Percentiles rank a stretch among this genome's conserved stretches.
Evolutionary conservation across 352 stramenopile species (phyloP).

Genomic region (Pythium sp.): DNA sequence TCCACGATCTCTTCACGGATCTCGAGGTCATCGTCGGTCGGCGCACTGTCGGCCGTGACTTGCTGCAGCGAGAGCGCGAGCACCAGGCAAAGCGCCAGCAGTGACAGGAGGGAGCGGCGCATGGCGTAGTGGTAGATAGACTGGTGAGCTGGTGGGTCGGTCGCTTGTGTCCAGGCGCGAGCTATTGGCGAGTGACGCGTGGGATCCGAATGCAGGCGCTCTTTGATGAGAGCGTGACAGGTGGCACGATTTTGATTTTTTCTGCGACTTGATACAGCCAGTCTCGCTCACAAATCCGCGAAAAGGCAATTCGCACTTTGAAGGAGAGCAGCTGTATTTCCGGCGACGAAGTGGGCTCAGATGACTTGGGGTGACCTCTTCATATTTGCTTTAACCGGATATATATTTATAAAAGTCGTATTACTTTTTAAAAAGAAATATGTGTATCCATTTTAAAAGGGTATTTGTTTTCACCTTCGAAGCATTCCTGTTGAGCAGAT

Average conservation of each 20-base stretch:
- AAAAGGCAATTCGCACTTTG: not conserved
- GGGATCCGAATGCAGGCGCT: conserved; percentile 2
- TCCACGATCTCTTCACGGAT: conserved; percentile 52
- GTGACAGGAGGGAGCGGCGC: conserved; percentile 37
- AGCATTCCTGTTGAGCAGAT: not conserved
- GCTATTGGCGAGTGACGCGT: conserved; percentile 6
- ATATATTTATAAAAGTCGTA: not conserved
- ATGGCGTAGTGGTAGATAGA: conserved; percentile 23
- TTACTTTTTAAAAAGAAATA: not conserved
- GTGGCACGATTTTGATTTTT: conserved; percentile 5
- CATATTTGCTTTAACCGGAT: not conserved
- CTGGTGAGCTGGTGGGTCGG: not conserved
- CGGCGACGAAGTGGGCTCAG: not conserved
- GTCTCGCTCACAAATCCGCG: not conserved
- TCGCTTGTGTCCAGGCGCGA: conserved; percentile 2
- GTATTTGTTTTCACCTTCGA: not conserved
- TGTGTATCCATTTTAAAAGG: not conserved
- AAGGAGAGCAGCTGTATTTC: not conserved
- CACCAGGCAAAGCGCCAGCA: conserved; percentile 47
- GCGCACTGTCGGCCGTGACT: conserved; percentile 22
- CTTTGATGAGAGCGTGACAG: conserved; percentile 9
- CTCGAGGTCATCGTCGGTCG: conserved; percentile 8
- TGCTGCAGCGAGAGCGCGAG: conserved; percentile 25
- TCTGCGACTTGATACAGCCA: not conserved
- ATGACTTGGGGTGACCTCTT: no score